These are phyloP conservation scores for Neopestalotiopsis rosae DNA, from an alignment of 2,329 filamentous ascomycete genomes.

Conservation along the genomic window DNA sequence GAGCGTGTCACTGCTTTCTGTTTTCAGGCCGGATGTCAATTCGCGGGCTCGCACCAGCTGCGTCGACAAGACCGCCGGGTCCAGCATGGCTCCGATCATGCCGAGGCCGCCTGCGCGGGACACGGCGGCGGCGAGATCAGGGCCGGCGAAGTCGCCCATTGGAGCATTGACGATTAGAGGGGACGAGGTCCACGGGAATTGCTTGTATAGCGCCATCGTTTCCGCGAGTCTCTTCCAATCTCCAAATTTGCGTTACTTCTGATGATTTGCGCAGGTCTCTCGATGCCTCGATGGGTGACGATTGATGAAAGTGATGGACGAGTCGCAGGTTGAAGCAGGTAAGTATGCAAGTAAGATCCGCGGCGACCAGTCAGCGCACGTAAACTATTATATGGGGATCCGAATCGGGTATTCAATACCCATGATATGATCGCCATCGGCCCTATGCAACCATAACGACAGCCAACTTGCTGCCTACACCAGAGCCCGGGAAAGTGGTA, in stretches of 20 bases:
- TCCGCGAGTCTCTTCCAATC: background rate
- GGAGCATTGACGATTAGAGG: constrained; percentile 47
- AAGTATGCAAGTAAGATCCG: too few species aligned
- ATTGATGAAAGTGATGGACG: too few species aligned
- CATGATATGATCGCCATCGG: background rate
- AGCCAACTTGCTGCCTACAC: background rate
- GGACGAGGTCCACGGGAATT: constrained; percentile 19
- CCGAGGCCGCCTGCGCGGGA: constrained; percentile 46
- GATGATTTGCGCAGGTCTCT: too few species aligned
- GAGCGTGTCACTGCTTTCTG: constrained; percentile 33
- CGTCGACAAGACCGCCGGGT: constrained; percentile 33
- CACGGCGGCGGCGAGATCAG: constrained; percentile 44
- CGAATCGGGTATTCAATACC: background rate
- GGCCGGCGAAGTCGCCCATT: constrained; percentile 44
- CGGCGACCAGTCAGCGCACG: background rate
- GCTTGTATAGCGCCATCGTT: background rate
- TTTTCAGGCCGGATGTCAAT: constrained; percentile 29
- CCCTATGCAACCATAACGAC: background rate
- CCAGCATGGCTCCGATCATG: constrained; percentile 36
- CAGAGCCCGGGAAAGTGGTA: background rate
- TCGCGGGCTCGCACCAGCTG: constrained; percentile 36
- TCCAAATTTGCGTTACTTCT: background rate
- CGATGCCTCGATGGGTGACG: too few species aligned
- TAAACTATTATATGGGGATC: background rate
- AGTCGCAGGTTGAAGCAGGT: too few species aligned